Percentiles rank a stretch among this genome's conserved stretches.
phyloP scores from a whole-genome alignment of 192 early-diverging fungal species.

The Geosiphon pyriformis region DNA sequence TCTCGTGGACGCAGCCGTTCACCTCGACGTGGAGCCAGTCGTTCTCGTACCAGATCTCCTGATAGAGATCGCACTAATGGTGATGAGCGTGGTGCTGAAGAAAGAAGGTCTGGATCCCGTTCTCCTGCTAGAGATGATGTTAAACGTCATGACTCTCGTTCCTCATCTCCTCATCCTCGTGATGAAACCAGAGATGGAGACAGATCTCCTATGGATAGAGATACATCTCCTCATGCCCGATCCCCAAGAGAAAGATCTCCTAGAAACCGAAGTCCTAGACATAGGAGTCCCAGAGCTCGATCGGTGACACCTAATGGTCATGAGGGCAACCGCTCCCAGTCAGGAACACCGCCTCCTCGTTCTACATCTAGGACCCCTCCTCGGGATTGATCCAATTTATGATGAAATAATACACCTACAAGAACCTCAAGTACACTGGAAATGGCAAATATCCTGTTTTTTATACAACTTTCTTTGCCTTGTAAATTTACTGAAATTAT shows the following conservation, averaged over 20 bases:
- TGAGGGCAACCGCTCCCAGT: constrained; percentile 10
- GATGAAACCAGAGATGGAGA: constrained; percentile 9
- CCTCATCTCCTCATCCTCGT: neutral
- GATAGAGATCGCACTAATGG: constrained; percentile 1
- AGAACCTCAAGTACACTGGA: too few species aligned
- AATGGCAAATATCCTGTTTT: too few species aligned
- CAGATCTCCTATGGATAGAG: neutral
- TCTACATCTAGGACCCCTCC: constrained; percentile 10
- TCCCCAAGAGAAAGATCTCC: too few species aligned
- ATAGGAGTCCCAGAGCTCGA: too few species aligned
- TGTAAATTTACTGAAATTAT: constrained; percentile 19
- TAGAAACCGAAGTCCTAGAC: too few species aligned
- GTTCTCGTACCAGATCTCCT: neutral
- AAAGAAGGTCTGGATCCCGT: constrained; percentile 3
- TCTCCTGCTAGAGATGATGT: neutral
- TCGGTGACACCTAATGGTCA: too few species aligned
- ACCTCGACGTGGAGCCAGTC: constrained; percentile 2
- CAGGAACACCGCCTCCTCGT: constrained; percentile 8
- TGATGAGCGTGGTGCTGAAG: constrained; percentile 2
- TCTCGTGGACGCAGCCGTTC: constrained; percentile 16
- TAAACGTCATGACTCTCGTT: neutral
- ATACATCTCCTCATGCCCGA: constrained; percentile 1
- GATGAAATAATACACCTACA: too few species aligned
- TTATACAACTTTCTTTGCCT: constrained; percentile 21
- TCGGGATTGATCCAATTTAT: too few species aligned